Base-by-base conservation (phyloP, 2,329 filamentous ascomycete species). In the Rhynchosporium agropyri region DNA sequence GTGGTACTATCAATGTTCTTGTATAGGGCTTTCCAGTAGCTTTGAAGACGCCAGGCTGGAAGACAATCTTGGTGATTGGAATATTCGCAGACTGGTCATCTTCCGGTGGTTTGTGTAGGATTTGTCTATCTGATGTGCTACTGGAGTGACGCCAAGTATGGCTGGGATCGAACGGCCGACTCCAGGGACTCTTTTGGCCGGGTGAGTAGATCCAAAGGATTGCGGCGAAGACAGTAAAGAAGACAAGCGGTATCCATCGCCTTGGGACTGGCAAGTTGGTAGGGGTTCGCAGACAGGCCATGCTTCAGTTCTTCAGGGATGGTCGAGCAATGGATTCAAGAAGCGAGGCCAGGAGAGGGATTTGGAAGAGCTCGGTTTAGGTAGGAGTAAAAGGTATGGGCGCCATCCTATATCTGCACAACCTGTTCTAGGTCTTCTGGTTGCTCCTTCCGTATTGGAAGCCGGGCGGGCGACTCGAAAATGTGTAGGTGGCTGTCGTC, bases 191-290 rank as follows among this genome's bases (percentile, higher is more conserved):
- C 26, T 10, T 58, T 46, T 50, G 51, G 31, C 54, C 8, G 28
- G 63, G 63, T 45, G 57, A 53, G 31, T 61, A 45, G 20, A 60
- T 38, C 60, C 62, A 67, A 29, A 67, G 12, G 1, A 64, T n/a
- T 15, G 56, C 50, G 4, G 43, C 54, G 2, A 53, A 54, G 42
- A 58, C 61, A 15, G 63, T n/a, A 13, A 65, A 53, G 33, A 57
- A 59, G 13, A 63, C 20, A 0, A 64, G 26, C 4, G 65, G 60
- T 15, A 64, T 61, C 60, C 62, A 63, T 61, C 60, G 63, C 49
- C 61, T 67, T 6, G 57, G 62, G 36, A 60, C 31, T 28, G 49
- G 46, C 53, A 59, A 63, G 26, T 45, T 58, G 33, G 46, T 3
- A 26, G 28, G 9, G 12, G 57, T 3, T 29, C n/a, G 45, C 5